A percentile compares a stretch with the other conserved stretches of the same genome.
Conservation (phyloP, 1,284 basidiomycete species). For the Pseudomicrostroma phylloplanum region DNA sequence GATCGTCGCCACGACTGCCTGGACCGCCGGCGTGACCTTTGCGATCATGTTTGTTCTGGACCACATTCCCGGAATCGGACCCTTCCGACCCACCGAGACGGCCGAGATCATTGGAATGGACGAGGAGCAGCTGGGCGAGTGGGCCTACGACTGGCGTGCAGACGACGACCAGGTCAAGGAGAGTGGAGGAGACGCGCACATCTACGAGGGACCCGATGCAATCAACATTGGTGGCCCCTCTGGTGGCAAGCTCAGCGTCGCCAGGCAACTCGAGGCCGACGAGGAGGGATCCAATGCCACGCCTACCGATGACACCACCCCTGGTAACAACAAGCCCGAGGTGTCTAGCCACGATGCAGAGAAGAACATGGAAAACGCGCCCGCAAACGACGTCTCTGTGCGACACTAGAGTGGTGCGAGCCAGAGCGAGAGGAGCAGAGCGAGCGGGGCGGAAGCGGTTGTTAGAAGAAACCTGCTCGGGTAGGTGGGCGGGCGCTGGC, state of each 20-base stretch:
- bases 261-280: not conserved
- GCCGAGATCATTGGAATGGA: constrained; percentile 83
- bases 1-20: constrained; percentile 61
- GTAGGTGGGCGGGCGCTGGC: too few species aligned
- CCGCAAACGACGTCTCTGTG: not conserved
- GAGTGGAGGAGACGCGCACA: constrained; percentile 8
- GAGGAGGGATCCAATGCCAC: not conserved
- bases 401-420: constrained; percentile 3
- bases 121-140: constrained; percentile 61
- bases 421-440: too few species aligned
- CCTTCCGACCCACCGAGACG: constrained; percentile 67
- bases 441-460: too few species aligned
- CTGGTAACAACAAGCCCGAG: not conserved
- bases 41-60: constrained; percentile 63
- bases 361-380: not conserved
- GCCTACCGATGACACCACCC: not conserved
- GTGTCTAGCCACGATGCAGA: not conserved
- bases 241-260: too few species aligned
- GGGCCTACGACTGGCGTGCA: constrained; percentile 38
- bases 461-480: too few species aligned
- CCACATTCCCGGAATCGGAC: constrained; percentile 64
- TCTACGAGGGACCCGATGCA: not conserved
- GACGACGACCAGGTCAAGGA: constrained; percentile 41
- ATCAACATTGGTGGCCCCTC: too few species aligned
- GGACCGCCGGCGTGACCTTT: constrained; percentile 57